These are phyloP conservation scores for Myriosclerotinia curreyana DNA, from an alignment of 2,329 filamentous ascomycete species.

Conservation along the genomic window DNA sequence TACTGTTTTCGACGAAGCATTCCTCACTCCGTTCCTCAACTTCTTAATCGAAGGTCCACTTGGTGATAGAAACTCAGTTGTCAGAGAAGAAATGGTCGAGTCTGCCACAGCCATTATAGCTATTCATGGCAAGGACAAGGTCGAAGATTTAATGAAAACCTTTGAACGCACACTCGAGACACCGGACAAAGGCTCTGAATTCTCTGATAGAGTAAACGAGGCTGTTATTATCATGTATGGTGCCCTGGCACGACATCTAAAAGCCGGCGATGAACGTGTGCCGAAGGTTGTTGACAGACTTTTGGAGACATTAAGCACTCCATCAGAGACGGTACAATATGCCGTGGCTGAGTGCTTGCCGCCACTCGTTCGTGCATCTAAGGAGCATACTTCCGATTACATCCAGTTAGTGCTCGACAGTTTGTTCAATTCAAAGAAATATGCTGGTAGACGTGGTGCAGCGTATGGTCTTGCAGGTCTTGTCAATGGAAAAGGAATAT, in stretches of 20 bases:
- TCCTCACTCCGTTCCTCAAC: slow-evolving; percentile 73
- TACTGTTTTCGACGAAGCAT: slow-evolving; percentile 61
- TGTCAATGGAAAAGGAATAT: slow-evolving; percentile 82
- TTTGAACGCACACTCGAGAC: slow-evolving; percentile 87
- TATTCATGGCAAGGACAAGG: slow-evolving; percentile 72
- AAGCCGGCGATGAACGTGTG: slow-evolving; percentile 79
- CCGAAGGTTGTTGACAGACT: slow-evolving; percentile 84
- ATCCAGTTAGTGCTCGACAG: slow-evolving; percentile 77
- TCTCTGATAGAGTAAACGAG: slow-evolving; percentile 88
- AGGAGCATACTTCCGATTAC: slow-evolving; percentile 74
- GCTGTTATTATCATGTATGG: slow-evolving; percentile 98
- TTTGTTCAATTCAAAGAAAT: slow-evolving; percentile 83
- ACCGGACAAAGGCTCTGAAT: slow-evolving; percentile 75
- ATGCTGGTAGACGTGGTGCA: slow-evolving; percentile 87
- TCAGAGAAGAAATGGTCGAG: slow-evolving; percentile 88
- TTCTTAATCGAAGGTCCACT: slow-evolving; percentile 89
- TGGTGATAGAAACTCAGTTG: slow-evolving; percentile 73
- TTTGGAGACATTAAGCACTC: slow-evolving; percentile 83
- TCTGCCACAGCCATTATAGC: slow-evolving; percentile 80
- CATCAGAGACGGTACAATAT: slow-evolving; percentile 95
- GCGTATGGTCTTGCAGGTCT: slow-evolving; percentile 93
- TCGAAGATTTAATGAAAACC: slow-evolving; percentile 87
- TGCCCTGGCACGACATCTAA: slow-evolving; percentile 83
- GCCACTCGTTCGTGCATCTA: slow-evolving; percentile 79
- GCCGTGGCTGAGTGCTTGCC: slow-evolving; percentile 93